Base-by-base conservation (phyloP, 176 grass and related monocot species). In the Triticum dicoccoides region DNA sequence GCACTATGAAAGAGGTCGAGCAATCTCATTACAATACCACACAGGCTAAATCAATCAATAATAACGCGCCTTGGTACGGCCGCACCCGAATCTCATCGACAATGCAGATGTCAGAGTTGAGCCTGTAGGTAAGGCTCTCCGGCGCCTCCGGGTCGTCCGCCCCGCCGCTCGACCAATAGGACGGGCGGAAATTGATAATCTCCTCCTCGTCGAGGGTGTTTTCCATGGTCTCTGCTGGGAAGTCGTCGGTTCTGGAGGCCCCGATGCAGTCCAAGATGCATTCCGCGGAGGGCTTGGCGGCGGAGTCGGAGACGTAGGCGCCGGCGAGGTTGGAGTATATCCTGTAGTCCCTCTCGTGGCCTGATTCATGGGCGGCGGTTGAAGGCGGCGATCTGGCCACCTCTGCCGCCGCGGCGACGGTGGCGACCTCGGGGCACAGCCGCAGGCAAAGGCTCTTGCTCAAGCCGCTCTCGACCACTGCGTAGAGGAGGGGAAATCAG, bases 141-240 rank as follows among this genome's bases (percentile, higher is more conserved):
- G 90, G 92, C 6, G 59, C 51, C 59, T 86, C 63, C 9, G 91
- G 85, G 69, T 93, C 80, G 45, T 20, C 80, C 25, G 91, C 35
- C 2, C 92, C 97, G 20, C 90, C 87, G 90, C 94, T 99, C 11
- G 97, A 99, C 97, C 97, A 99, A 85, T 99, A 99, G 44, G 97
- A 99, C 2, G 85, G 37, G 6, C 80, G 85, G 72, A 30, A 49
- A 30, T 73, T 18, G 5, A 5, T 87, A 0, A 87, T 58, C 62
- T 21, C 5, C 5, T 91, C 89, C 7, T 20, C 17, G 77, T 90
- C 52, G 17, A 94, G 88, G 71, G 97, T 99, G 88, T 99, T 81
- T 54, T 84, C 82, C 12, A 99, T 90, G 80, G 76, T 91, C 87
- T 99, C 97, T 14, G 79, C 44, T 7, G 92, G 92, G 82, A 92